Evolutionary conservation across 2,329 filamentous ascomycete genomes (phyloP).

Genomic region (Chrysosporium keratinophilum): DNA sequence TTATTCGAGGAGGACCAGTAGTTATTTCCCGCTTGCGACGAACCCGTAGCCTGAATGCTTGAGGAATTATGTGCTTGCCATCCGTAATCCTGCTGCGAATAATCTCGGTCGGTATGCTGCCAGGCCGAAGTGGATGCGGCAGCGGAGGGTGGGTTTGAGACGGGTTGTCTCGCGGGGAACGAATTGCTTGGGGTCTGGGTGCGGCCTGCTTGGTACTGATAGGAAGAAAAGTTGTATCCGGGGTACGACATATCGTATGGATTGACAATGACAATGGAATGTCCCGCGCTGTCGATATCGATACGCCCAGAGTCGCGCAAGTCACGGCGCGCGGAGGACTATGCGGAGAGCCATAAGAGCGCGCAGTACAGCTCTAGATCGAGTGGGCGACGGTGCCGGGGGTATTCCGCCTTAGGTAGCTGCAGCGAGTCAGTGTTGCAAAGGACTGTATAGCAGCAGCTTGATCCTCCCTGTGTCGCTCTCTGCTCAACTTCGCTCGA

Average conservation of each 20-base stretch:
- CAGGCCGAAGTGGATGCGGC: neutral
- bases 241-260: slow-evolving; percentile 14
- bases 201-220: slow-evolving; percentile 11
- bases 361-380: neutral
- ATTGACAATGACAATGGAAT: neutral
- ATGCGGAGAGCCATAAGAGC: neutral
- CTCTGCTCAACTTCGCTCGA: neutral
- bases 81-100: slow-evolving; percentile 10
- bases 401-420: no score
- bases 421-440: no score
- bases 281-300: neutral
- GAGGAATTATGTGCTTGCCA: slow-evolving; percentile 14
- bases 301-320: neutral
- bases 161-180: slow-evolving; percentile 6
- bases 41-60: slow-evolving; percentile 1
- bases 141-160: slow-evolving; percentile 1
- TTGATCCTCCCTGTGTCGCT: neutral
- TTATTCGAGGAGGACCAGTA: slow-evolving; percentile 11
- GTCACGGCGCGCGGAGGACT: neutral
- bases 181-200: slow-evolving; percentile 3
- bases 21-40: slow-evolving; percentile 1
- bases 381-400: no score
- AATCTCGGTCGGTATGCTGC: slow-evolving; percentile 9
- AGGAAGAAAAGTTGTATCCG: slow-evolving; percentile 14
- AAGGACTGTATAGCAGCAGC: no score